Base-by-base conservation (phyloP, 2,329 filamentous ascomycete genomes). In the Epichloe aotearoae region DNA sequence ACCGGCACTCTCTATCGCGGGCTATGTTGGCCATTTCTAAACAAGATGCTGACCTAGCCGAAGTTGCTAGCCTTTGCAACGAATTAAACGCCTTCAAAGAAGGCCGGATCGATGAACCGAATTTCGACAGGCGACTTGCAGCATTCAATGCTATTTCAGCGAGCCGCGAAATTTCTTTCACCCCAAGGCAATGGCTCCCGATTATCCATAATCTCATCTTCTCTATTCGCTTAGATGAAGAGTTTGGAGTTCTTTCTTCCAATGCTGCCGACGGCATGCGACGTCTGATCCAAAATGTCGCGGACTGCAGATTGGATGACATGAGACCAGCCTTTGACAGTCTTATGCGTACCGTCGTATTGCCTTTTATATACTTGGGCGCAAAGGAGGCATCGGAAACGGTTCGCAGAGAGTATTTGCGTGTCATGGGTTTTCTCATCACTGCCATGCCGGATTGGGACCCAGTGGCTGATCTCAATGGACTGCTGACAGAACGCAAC, bases 201-300 rank as follows among this genome's bases (percentile, higher is more conserved):
- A 68, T 98, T 19, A 69, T 97, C 11, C 86, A 90, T 68, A 98
- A 97, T 62, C 79, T 95, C 71, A 74, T 95, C 2, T 97, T 84
- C 67, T 93, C 85, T 62, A 83, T 96, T 56, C 83, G 82, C 56
- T 81, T 91, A 56, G 84, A 88, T 50, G 88, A 95, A 55, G 93
- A 98, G 64, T 83, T 94, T 56, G 86, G 88, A 44, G 86, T 96
- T 46, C 72, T 95, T 14, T 75, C 80, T 0, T 75, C 77, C 2
- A 96, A 91, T 63, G 88, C 93, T 6, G 86, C 89, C 0, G 84
- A 90, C 60, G 80, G 81, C 5, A 69, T 98, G 39, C 86, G 85
- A 59, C 78, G 83, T 48, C 93, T 96, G 60, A 75, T 95, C 36
- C 78, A 87, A 57, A 75, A 78, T 46, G 74, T 76, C 2, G 70